phyloP scores from a whole-genome alignment of 106 monocot species.

The Allium fistulosum region DNA sequence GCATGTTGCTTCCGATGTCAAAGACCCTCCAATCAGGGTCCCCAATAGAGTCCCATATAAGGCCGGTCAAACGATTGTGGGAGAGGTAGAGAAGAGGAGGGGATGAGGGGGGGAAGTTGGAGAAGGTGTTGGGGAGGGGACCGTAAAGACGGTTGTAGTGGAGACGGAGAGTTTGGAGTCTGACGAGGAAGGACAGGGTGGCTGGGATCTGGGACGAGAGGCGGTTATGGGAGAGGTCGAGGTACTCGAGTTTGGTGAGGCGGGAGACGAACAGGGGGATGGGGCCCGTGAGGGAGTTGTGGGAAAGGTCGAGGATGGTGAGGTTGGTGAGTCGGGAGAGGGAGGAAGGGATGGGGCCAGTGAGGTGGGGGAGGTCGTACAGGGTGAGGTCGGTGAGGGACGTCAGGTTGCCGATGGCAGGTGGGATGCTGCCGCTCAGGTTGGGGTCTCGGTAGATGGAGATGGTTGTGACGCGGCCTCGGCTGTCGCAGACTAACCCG shows the following conservation, averaged over 20 bases:
- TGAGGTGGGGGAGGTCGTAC: slow-evolving; percentile 4
- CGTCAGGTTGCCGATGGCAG: slow-evolving; percentile 31
- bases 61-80: slow-evolving; percentile 19
- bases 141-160: slow-evolving; percentile 40
- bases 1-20: slow-evolving; percentile 27
- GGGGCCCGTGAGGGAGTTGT: slow-evolving; percentile 15
- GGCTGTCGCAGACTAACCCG: slow-evolving; percentile 32
- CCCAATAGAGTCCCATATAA: slow-evolving; percentile 6
- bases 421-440: slow-evolving; percentile 34
- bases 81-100: slow-evolving; percentile 13
- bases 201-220: slow-evolving; percentile 15
- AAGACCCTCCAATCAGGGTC: background rate
- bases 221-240: slow-evolving; percentile 5
- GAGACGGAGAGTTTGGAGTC: slow-evolving; percentile 17
- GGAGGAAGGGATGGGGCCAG: slow-evolving; percentile 18
- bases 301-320: slow-evolving; percentile 1
- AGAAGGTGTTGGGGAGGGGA: slow-evolving; percentile 19
- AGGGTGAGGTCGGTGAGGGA: slow-evolving; percentile 8
- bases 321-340: slow-evolving; percentile 11
- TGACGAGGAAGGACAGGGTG: slow-evolving; percentile 2
- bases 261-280: slow-evolving; percentile 13
- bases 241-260: slow-evolving; percentile 5
- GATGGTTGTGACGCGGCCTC: slow-evolving; percentile 27
- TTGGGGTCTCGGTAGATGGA: slow-evolving; percentile 21
- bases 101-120: background rate